Percentiles rank a stretch among this genome's conserved stretches.
Conservation (phyloP, 768 basidiomycete genomes). For the Mycena leptocephala region DNA sequence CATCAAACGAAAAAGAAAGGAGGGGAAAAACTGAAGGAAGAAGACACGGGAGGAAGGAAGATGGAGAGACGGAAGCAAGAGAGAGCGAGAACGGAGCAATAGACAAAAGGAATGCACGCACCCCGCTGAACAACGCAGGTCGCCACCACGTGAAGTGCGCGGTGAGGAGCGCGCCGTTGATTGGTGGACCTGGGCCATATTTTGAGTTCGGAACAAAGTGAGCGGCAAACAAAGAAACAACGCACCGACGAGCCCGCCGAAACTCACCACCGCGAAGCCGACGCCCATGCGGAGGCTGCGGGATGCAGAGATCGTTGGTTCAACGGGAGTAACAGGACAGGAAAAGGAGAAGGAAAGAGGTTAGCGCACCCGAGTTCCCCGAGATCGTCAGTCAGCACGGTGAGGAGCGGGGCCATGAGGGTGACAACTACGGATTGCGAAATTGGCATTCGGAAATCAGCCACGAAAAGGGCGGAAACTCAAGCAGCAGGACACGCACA, state of each 20-base stretch:
- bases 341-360: too few relatives aligned
- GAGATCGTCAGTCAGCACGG: slow-evolving; percentile 47
- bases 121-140: not conserved
- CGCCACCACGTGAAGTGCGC: not conserved
- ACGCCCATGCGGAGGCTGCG: slow-evolving; percentile 42
- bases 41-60: too few relatives aligned
- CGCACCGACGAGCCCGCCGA: not conserved
- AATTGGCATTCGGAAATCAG: not conserved
- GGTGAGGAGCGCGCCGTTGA: not conserved
- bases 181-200: not conserved
- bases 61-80: too few relatives aligned
- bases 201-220: not conserved
- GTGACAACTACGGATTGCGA: slow-evolving; percentile 46
- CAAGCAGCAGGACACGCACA: slow-evolving; percentile 42
- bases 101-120: not conserved
- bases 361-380: slow-evolving; percentile 56
- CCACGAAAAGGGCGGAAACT: not conserved
- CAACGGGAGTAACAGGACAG: too few relatives aligned
- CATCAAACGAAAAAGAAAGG: not conserved
- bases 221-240: not conserved
- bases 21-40: too few relatives aligned
- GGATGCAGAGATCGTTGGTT: not conserved
- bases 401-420: slow-evolving; percentile 47
- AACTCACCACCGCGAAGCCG: slow-evolving; percentile 30
- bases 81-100: not conserved